Evolutionary conservation across 202 grass and related monocot species (phyloP).

Genomic region (Brachypodium distachyon): DNA sequence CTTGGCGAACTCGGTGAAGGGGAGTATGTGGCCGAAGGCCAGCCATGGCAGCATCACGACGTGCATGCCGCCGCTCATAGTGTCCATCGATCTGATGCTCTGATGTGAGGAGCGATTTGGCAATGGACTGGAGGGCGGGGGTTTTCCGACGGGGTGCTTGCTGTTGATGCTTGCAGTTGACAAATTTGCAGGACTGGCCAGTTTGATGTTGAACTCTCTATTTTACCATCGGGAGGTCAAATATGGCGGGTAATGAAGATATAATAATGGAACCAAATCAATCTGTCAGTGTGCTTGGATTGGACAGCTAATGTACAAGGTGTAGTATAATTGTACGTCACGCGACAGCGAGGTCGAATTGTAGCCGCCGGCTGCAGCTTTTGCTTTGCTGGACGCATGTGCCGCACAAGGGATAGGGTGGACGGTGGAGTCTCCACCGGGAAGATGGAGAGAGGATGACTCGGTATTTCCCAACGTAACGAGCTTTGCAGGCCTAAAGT

Average conservation of each 20-base stretch:
- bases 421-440: too few species aligned
- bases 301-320: too few species aligned
- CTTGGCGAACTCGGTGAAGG: slow-evolving; percentile 54
- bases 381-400: too few species aligned
- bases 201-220: background rate
- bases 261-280: background rate
- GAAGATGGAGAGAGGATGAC: too few species aligned
- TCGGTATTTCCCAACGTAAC: too few species aligned
- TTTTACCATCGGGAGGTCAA: background rate
- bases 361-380: too few species aligned
- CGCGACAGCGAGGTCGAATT: too few species aligned
- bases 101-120: background rate
- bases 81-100: too few species aligned
- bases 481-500: too few species aligned
- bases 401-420: too few species aligned
- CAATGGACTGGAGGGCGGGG: background rate
- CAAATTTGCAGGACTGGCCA: background rate
- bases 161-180: background rate
- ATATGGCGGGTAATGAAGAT: background rate
- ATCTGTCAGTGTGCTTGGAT: too few species aligned
- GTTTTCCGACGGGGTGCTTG: background rate
- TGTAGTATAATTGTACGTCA: too few species aligned
- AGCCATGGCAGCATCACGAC: slow-evolving; percentile 66
- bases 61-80: slow-evolving; percentile 20
- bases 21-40: slow-evolving; percentile 57